These are phyloP conservation scores for Lactarius pseudohatsudake DNA, from an alignment of 768 basidiomycete species.

Conservation along the genomic window DNA sequence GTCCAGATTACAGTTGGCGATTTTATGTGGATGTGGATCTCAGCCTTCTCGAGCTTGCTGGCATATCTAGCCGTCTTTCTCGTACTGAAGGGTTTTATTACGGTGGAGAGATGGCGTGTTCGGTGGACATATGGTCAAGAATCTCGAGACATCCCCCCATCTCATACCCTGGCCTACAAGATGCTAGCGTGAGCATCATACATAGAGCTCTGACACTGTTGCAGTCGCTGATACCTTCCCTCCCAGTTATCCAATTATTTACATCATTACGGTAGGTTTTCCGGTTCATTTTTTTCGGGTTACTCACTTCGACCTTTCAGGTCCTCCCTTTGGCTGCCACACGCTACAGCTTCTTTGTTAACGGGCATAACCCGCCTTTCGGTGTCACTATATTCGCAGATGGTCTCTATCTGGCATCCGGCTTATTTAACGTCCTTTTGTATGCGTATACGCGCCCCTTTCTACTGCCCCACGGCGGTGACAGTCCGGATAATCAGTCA, in stretches of 20 bases:
- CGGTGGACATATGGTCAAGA: slow-evolving; percentile 28
- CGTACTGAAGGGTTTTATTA: slow-evolving; percentile 41
- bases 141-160: slow-evolving; percentile 6
- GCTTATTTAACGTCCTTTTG: slow-evolving; percentile 46
- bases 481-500: slow-evolving; percentile 1
- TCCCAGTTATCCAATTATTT: slow-evolving; percentile 47
- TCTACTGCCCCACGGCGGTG: slow-evolving; percentile 34
- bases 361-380: slow-evolving; percentile 35
- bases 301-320: slow-evolving; percentile 16
- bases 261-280: slow-evolving; percentile 38
- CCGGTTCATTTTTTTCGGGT: background rate
- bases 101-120: slow-evolving; percentile 36
- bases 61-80: slow-evolving; percentile 49
- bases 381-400: slow-evolving; percentile 42
- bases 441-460: slow-evolving; percentile 41
- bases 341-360: slow-evolving; percentile 41
- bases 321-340: slow-evolving; percentile 45
- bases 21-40: slow-evolving; percentile 54
- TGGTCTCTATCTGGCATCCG: slow-evolving; percentile 45
- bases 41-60: slow-evolving; percentile 43
- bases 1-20: slow-evolving; percentile 47
- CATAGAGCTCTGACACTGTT: background rate
- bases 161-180: slow-evolving; percentile 41
- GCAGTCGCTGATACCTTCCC: slow-evolving; percentile 10
- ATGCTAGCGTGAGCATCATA: slow-evolving; percentile 48